phyloP scores from a whole-genome alignment of 1,284 basidiomycete species.

The Rhizoctonia solani region DNA sequence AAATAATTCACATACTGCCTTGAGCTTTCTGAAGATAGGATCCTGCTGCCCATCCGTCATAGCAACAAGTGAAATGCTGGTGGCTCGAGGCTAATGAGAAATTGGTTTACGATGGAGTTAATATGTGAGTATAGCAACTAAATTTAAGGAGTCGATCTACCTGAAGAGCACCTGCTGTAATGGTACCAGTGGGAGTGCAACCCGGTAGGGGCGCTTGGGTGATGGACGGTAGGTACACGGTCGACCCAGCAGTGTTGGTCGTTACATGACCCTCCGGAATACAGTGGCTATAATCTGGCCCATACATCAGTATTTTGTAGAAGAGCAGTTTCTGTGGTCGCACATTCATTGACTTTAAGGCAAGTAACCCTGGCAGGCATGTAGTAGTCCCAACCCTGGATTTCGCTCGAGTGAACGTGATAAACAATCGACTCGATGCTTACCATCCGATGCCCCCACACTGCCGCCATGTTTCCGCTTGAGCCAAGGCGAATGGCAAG shows the following conservation, averaged over 20 bases:
- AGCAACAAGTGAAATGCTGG: too few species aligned
- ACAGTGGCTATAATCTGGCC: constrained; percentile 5
- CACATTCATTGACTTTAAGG: neutral
- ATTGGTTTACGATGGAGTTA: too few species aligned
- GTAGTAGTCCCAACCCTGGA: neutral
- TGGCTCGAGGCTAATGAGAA: constrained; percentile 3
- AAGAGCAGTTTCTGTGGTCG: too few species aligned
- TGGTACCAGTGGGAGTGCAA: neutral
- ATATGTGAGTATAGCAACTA: neutral
- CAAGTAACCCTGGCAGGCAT: neutral
- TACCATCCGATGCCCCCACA: too few species aligned
- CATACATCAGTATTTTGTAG: too few species aligned
- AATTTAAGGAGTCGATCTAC: neutral
- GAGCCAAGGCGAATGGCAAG: too few species aligned
- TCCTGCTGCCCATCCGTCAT: constrained; percentile 15
- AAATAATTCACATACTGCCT: too few species aligned
- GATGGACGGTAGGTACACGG: neutral
- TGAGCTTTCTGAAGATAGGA: constrained; percentile 9
- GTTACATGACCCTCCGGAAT: neutral
- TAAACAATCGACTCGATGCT: too few species aligned
- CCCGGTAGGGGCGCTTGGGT: neutral
- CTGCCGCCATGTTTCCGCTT: too few species aligned
- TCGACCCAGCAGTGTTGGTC: neutral
- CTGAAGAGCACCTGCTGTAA: too few species aligned
- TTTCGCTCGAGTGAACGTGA: too few species aligned